Evolutionary conservation across 1,284 basidiomycete genomes (phyloP), one percentile per base, ranked within the genome.

Genomic region (Cutaneotrichosporon spelunceum): DNA sequence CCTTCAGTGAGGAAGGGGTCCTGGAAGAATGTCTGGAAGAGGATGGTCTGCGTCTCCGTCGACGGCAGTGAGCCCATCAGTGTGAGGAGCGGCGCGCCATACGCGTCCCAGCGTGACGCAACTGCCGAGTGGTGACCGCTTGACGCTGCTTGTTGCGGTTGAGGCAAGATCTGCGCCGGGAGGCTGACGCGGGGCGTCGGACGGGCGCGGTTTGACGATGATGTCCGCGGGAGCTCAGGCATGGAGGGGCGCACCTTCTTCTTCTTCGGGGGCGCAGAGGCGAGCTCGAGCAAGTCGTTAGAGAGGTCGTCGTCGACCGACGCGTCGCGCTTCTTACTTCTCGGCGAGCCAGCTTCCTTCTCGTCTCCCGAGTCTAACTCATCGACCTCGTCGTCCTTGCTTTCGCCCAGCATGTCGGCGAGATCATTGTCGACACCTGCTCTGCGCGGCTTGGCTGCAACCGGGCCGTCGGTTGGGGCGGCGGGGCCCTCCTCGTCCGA

Each of bases 1-100:
- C 76, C 76, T 62, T 76, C 72, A n/a, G 70, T 68, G 26, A 78
- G 63, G 66, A 76, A 74, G 14, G 73, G 71, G 61, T 78, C 76
- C 34, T 59, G 50, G 63, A 74, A 76, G 66, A 76, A 78, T 1
- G 70, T 74, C 52, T 72, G 67, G 64, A 75, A 72, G 7, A 78
- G 67, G 36, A 75, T 75, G 23, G 59, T 62, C 55, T 74, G 73
- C 21, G 70, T 74, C 36, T 73, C 72, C 13, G 53, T 24, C 24
- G 72, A 70, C 4, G 76, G 76, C 4, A 78, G 65, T 14, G 67
- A 70, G n/a, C 66, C 59, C 45, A 73, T 63, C 27, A 78, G 62
- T 1, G 68, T 66, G 30, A 68, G 61, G 1, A 75, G 60, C 9
- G 71, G 69, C 1, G 65, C 61, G 26, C 69, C 65, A 60, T 76